A percentile compares a stretch with the other conserved stretches of the same genome.
Conservation (phyloP, 192 early-diverging fungal genomes). For the Linnemannia hyalina region DNA sequence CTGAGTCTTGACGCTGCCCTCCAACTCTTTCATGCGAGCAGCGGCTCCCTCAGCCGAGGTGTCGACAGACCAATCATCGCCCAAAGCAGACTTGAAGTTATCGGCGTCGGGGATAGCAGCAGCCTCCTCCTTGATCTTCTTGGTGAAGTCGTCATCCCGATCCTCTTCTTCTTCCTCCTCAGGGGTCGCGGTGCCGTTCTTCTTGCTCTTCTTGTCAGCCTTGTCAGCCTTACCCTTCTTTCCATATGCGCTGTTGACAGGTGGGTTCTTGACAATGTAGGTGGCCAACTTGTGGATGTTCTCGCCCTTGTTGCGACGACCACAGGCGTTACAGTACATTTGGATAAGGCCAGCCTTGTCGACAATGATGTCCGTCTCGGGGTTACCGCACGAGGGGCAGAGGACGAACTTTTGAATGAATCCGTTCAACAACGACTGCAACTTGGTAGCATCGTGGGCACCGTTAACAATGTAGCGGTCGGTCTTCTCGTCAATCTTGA, state of each 20-base stretch:
- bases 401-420: conserved; percentile 97
- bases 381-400: conserved; percentile 92
- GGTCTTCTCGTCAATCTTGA: conserved; percentile 88
- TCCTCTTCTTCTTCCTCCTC: conserved; percentile 63
- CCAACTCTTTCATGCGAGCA: conserved; percentile 78
- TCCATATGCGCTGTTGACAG: conserved; percentile 62
- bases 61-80: conserved; percentile 89
- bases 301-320: conserved; percentile 83
- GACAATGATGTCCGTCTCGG: conserved; percentile 94
- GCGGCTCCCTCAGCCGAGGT: conserved; percentile 84
- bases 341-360: conserved; percentile 63
- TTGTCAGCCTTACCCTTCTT: conserved; percentile 58
- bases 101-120: conserved; percentile 67
- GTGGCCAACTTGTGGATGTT: conserved; percentile 91
- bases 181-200: conserved; percentile 56
- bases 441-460: conserved; percentile 87
- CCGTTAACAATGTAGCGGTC: conserved; percentile 98
- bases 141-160: conserved; percentile 77
- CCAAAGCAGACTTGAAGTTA: conserved; percentile 64
- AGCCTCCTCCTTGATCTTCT: conserved; percentile 78
- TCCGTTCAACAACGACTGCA: conserved; percentile 86
- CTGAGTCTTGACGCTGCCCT: conserved; percentile 59
- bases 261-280: conserved; percentile 95
- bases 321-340: conserved; percentile 93
- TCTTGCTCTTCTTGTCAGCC: conserved; percentile 63